Conservation (phyloP, 805 yeast genomes). For the Saccharomycopsis sp. region DNA sequence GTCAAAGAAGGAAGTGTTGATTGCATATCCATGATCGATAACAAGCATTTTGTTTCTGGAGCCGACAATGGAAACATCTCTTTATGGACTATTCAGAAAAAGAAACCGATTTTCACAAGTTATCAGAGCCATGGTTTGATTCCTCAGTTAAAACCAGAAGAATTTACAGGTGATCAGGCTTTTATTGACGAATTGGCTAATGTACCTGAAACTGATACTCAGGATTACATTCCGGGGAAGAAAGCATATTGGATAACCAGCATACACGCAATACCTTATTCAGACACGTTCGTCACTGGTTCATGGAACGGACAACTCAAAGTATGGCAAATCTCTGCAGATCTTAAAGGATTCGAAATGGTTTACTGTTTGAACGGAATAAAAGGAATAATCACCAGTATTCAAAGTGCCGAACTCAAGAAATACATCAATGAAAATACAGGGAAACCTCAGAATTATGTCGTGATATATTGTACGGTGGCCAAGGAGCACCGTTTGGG, state of each 20-base stretch:
- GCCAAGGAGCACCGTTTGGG: constrained; percentile 87
- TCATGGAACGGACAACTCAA: constrained; percentile 77
- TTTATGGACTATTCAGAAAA: constrained; percentile 87
- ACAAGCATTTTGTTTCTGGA: constrained; percentile 88
- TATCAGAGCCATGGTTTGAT: constrained; percentile 74
- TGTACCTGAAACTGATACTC: constrained; percentile 28
- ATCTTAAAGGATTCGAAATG: constrained; percentile 51
- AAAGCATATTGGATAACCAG: constrained; percentile 86
- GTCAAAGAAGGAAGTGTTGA: constrained; percentile 84
- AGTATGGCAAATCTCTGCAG: constrained; percentile 71
- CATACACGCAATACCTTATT: constrained; percentile 73
- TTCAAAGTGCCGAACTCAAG: constrained; percentile 41
- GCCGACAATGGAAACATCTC: constrained; percentile 87
- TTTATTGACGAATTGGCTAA: constrained; percentile 7
- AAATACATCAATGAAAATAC: constrained; percentile 22
- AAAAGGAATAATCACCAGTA: constrained; percentile 63
- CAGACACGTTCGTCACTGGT: constrained; percentile 80
- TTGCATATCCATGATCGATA: constrained; percentile 85
- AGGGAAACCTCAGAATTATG: constrained; percentile 46
- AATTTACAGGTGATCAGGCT: constrained; percentile 46
- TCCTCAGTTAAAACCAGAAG: constrained; percentile 41
- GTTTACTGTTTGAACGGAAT: constrained; percentile 53
- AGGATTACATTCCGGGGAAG: constrained; percentile 54
- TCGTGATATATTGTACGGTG: constrained; percentile 57
- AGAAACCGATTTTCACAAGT: constrained; percentile 70